A percentile compares a stretch with the other conserved stretches of the same genome.
phyloP scores from a whole-genome alignment of 169 alveolate genomes.

The Amoebophrya sp. region DNA sequence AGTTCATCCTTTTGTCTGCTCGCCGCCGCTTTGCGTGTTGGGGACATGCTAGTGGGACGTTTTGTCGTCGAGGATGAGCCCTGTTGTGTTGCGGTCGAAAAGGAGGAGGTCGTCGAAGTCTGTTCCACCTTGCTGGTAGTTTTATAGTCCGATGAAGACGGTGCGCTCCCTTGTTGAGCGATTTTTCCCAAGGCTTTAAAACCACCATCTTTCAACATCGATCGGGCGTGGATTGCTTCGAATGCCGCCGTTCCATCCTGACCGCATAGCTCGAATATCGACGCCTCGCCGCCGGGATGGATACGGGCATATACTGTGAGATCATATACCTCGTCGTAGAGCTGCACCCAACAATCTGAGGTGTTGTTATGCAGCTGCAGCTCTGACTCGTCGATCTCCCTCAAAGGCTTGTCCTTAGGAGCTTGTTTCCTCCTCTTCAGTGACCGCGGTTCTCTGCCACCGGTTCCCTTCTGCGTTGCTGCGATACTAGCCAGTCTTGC shows the following conservation, averaged over 20 bases:
- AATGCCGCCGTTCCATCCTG: slow-evolving; percentile 50
- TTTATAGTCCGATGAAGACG: too few species aligned
- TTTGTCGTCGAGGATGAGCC: too few species aligned
- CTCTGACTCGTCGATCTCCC: slow-evolving; percentile 31
- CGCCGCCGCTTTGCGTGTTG: too few species aligned
- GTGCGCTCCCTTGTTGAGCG: too few species aligned
- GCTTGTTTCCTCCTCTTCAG: slow-evolving; percentile 30
- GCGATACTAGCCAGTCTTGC: slow-evolving; percentile 21
- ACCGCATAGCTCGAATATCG: slow-evolving; percentile 59
- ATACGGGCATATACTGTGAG: slow-evolving; percentile 54
- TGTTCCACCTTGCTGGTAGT: too few species aligned
- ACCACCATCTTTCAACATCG: not conserved
- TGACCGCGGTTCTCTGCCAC: slow-evolving; percentile 28
- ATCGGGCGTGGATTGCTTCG: not conserved
- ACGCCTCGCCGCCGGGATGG: slow-evolving; percentile 66
- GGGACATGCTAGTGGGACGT: too few species aligned
- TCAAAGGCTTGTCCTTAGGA: not conserved
- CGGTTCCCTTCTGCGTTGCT: slow-evolving; percentile 36
- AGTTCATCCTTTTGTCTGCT: too few species aligned
- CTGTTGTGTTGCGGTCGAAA: too few species aligned
- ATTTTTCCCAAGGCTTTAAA: not conserved
- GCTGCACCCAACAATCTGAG: slow-evolving; percentile 59
- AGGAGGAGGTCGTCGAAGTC: too few species aligned
- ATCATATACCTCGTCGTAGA: slow-evolving; percentile 58
- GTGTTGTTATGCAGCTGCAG: slow-evolving; percentile 55